A percentile compares a stretch with the other conserved stretches of the same genome.
Conservation (phyloP, 805 yeast species). For the Zygosaccharomyces lentus region DNA sequence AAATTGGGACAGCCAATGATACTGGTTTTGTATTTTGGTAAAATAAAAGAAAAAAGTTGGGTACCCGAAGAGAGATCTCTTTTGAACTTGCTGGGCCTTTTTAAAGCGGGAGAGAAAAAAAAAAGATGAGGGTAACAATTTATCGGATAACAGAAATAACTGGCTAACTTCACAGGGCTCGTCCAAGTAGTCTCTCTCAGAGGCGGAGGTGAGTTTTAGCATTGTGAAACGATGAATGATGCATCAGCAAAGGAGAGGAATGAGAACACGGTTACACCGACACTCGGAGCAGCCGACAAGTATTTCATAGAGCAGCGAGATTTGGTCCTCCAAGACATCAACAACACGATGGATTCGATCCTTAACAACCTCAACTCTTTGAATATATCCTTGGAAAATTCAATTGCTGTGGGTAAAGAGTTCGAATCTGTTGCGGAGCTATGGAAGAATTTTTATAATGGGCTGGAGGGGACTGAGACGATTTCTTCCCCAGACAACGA, state of each 20-base stretch:
- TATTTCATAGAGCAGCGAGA: constrained; percentile 31
- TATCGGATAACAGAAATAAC: neutral
- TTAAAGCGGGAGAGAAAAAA: neutral
- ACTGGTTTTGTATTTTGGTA: constrained; percentile 22
- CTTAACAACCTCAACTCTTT: constrained; percentile 58
- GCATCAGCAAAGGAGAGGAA: constrained; percentile 1
- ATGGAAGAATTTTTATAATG: constrained; percentile 67
- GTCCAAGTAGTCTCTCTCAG: neutral
- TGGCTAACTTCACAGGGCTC: neutral
- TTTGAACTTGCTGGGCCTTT: neutral
- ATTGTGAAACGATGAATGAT: constrained; percentile 1
- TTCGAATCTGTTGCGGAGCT: constrained; percentile 66
- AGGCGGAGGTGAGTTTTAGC: neutral
- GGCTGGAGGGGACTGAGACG: constrained; percentile 29
- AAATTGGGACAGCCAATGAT: constrained; percentile 27
- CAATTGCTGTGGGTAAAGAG: constrained; percentile 70
- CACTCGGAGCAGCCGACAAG: constrained; percentile 20
- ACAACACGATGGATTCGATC: constrained; percentile 55
- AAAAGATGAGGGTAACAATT: constrained; percentile 1
- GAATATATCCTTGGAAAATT: constrained; percentile 62
- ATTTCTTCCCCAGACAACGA: constrained; percentile 8
- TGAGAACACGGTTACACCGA: constrained; percentile 1
- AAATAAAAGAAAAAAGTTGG: neutral
- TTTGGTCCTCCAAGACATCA: constrained; percentile 30
- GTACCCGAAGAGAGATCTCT: neutral